phyloP scores from a whole-genome alignment of 2,329 filamentous ascomycete genomes.

The Raffaelea deltoideospora region DNA sequence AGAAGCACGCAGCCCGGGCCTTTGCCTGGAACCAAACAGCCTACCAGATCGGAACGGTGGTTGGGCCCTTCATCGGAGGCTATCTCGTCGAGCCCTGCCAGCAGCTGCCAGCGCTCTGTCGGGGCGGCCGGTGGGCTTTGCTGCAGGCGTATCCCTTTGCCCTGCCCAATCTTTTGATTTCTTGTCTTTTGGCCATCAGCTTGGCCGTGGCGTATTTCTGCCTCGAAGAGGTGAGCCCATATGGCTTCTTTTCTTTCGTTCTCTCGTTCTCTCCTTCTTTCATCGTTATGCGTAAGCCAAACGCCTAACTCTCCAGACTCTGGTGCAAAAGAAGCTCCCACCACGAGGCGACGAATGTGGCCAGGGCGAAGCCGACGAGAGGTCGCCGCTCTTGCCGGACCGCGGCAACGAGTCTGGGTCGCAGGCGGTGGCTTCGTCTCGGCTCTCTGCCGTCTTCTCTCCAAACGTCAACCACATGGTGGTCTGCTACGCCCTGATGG shows the following conservation, averaged over 20 bases:
- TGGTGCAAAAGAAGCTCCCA: no score
- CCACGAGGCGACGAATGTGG: no score
- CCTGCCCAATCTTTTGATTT: slow-evolving; percentile 5
- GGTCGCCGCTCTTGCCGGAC: no score
- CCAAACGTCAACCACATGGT: slow-evolving; percentile 1
- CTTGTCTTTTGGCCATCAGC: background rate
- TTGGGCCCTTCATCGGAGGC: slow-evolving; percentile 6
- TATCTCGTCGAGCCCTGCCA: slow-evolving; percentile 5
- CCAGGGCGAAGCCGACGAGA: no score
- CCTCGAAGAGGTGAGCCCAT: slow-evolving; percentile 6
- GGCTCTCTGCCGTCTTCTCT: background rate
- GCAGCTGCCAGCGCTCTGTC: slow-evolving; percentile 2
- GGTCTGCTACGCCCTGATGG: slow-evolving; percentile 3
- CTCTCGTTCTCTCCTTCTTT: no score
- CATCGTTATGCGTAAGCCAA: no score
- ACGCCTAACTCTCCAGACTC: no score
- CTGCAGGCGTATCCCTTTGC: slow-evolving; percentile 5
- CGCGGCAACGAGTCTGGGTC: no score
- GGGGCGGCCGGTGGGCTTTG: slow-evolving; percentile 1
- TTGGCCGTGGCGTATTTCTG: slow-evolving; percentile 1
- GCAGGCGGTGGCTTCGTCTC: background rate
- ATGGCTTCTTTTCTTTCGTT: no score
- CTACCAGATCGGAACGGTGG: slow-evolving; percentile 5
- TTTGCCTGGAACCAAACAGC: slow-evolving; percentile 8
- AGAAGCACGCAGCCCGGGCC: slow-evolving; percentile 6